Base-by-base conservation (phyloP, 2,329 filamentous ascomycete species). In the Chaetomiaceae sp. region DNA sequence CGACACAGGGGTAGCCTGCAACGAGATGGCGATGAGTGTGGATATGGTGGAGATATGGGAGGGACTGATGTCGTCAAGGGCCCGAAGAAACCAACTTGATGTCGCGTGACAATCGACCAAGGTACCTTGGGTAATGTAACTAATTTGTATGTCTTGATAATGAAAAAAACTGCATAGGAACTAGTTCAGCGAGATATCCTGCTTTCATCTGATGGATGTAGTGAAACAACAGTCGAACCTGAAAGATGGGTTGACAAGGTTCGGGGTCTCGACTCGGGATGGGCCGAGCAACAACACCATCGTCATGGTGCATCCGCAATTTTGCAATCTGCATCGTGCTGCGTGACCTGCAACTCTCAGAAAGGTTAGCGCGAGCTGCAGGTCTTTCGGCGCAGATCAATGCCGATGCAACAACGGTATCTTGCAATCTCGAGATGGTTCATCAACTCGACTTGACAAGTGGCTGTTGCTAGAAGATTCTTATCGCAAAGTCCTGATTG, bases 1-100 rank as follows among this genome's bases (percentile, higher is more conserved):
- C n/a, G 33, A 17, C 23, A 25, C 48, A 55, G 45, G 48, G 49
- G 47, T 48, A n/a, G 7, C 31, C n/a, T 47, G 14, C 23, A 23
- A 47, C 14, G n/a, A 31, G 37, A 38, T 20, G 50, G 25, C n/a
- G 22, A 29, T n/a, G 22, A 11, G 50, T 56, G 54, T 56, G 54
- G 50, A 53, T 50, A 22, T 53, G 40, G 47, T n/a, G n/a, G n/a
- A n/a, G n/a, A n/a, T n/a, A n/a, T n/a, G n/a, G n/a, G n/a, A n/a
- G n/a, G n/a, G n/a, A n/a, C n/a, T n/a, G n/a, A n/a, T n/a, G n/a
- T n/a, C n/a, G n/a, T n/a, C n/a, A n/a, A n/a, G n/a, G n/a, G n/a
- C n/a, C n/a, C n/a, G n/a, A n/a, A n/a, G n/a, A n/a, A n/a, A n/a
- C n/a, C n/a, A n/a, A n/a, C n/a, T n/a, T n/a, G n/a, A n/a, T n/a